Evolutionary conservation across 495 filamentous ascomycete species (phyloP), one percentile per base, ranked within the genome.

Genomic region (Elasticomyces elasticus): DNA sequence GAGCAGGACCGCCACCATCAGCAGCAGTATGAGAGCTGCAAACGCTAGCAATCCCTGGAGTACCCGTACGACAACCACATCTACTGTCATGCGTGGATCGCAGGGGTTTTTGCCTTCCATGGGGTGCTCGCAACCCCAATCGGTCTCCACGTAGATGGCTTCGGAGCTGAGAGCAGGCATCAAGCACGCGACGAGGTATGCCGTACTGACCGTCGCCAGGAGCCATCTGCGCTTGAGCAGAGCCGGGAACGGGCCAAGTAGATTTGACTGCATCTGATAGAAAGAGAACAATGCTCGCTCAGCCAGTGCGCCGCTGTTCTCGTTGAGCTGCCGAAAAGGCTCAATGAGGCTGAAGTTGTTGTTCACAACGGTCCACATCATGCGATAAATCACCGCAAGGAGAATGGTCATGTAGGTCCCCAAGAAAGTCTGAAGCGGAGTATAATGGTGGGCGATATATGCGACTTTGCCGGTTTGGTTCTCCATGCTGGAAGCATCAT

Each of bases 81-180:
- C 24, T 4, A 26, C 55, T 0, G 55, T 52, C 40, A 58, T 25
- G 0, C 49, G 7, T 20, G 55, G 23, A 2, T 9, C 15, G 35
- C 55, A 58, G 7, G 55, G 49, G 30, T 58, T 58, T n/a, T 1
- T 53, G 13, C 22, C 20, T 9, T 24, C 49, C 24, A 31, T 52
- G 10, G 55, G 49, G 12, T 58, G 20, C 24, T 6, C 0, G 20
- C 55, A 58, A 0, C 31, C 31, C 37, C 50, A 58, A 13, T 53
- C 27, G 1, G 55, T 58, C 19, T 58, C 55, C 13, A 47, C 49
- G 19, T 20, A 58, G 26, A 58, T 26, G 0, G 55, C 35, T 33
- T 58, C 55, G 13, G 55, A 58, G 2, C 48, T 50, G 5, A 58
- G 47, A 46, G 55, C 49, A 3, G 55, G 55, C 40, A 58, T n/a